Conservation (phyloP, 2,329 filamentous ascomycete species). For the Diaporthe sp. region DNA sequence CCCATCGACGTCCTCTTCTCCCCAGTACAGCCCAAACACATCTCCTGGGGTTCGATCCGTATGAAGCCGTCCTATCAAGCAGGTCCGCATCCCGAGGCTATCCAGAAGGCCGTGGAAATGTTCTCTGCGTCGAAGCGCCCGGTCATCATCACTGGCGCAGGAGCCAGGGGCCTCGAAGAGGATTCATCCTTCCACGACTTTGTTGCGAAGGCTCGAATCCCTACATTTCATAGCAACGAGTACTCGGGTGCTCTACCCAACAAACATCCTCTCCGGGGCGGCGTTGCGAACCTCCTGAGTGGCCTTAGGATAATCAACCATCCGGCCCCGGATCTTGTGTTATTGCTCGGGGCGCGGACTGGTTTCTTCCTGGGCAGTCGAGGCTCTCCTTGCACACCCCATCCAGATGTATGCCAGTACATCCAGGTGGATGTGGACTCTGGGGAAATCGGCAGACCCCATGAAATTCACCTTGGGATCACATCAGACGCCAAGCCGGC, state of each 20-base stretch:
- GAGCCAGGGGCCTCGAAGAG: constrained; percentile 13
- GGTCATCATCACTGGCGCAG: constrained; percentile 29
- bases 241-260: constrained; percentile 25
- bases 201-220: not conserved
- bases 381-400: constrained; percentile 14
- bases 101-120: constrained; percentile 48
- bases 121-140: constrained; percentile 17
- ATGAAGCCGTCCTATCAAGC: constrained; percentile 51
- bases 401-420: constrained; percentile 1
- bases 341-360: constrained; percentile 25
- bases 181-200: not conserved
- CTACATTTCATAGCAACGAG: constrained; percentile 26
- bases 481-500: constrained; percentile 26
- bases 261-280: constrained; percentile 13
- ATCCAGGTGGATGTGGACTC: constrained; percentile 35
- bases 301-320: not conserved
- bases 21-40: constrained; percentile 52
- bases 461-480: constrained; percentile 24
- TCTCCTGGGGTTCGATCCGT: constrained; percentile 58
- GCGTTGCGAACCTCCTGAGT: not conserved
- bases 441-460: constrained; percentile 24
- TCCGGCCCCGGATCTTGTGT: constrained; percentile 18
- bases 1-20: constrained; percentile 56
- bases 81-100: constrained; percentile 52
- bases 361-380: constrained; percentile 33